Base-by-base conservation (phyloP, 2,329 filamentous ascomycete genomes). In the Raffaelea arxii region DNA sequence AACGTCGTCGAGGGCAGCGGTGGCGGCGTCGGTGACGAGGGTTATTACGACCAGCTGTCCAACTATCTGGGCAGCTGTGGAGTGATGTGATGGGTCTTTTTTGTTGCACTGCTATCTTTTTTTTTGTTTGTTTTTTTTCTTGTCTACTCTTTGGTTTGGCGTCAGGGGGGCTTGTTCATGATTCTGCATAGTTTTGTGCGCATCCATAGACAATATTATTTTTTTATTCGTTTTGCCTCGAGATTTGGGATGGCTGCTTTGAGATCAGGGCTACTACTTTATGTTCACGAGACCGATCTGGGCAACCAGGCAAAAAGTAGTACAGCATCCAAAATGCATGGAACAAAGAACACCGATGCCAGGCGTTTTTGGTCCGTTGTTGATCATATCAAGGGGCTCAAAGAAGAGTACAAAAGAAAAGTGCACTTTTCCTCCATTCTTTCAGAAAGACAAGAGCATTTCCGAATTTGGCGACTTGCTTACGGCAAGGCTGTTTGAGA, bases 11-110 rank as follows among this genome's bases (percentile, higher is more conserved):
- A 72, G 38, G 79, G 75, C 2, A 74, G 74, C 4, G 78, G 78
- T 5, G 79, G 75, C 2, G 74, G 74, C 4, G 78, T 79, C 5
- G 85, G 88, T 49, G 86, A 89, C 43, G 55, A 80, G 22, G 84
- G 85, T 0, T 96, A 94, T 62, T 65, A 95, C 57, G 86, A 91
- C 49, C 76, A 81, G 58, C 77, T 78, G 51, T 70, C 73, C 53
- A 63, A 69, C 47, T 67, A 69, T 35, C 68, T 74, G 24, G 65
- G 66, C 32, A 69, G 61, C 53, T 80, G 77, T 56, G 64, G 48
- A 25, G 58, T 79, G 4, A 80, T 80, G 77, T 80, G 32, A 36
- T n/a, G 7, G 6, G 22, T 6, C 7, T 23, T 41, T n/a, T 41
- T 25, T 6, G 6, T 9, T 25, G 6, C 23, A 30, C 27, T 30